A percentile compares a stretch with the other conserved stretches of the same genome.
phyloP scores from a whole-genome alignment of 495 filamentous ascomycete genomes.

The Glutinoglossum americanum region DNA sequence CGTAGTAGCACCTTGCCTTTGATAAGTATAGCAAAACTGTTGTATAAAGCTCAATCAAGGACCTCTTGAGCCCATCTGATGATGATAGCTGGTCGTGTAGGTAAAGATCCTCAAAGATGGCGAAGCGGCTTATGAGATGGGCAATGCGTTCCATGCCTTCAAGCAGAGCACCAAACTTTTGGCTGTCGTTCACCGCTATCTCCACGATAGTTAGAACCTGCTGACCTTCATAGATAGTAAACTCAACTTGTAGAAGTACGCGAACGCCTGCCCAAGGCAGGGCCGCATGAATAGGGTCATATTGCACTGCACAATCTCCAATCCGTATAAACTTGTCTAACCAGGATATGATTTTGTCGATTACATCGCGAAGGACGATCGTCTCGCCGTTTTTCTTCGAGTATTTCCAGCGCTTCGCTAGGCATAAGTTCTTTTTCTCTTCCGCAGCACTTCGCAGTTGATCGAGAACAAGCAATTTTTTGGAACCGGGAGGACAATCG shows the following conservation, averaged over 20 bases:
- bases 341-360: constrained; percentile 19
- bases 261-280: constrained; percentile 24
- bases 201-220: too few species aligned
- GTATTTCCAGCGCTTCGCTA: not conserved
- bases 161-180: constrained; percentile 9
- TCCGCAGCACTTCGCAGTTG: not conserved
- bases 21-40: not conserved
- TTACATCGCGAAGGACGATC: constrained; percentile 16
- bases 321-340: constrained; percentile 19
- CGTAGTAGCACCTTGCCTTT: not conserved
- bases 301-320: constrained; percentile 18
- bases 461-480: not conserved
- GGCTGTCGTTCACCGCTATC: constrained; percentile 10
- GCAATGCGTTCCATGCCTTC: constrained; percentile 13
- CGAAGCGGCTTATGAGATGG: constrained; percentile 11
- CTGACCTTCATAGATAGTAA: too few species aligned
- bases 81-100: not conserved
- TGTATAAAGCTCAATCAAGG: not conserved
- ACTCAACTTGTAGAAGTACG: constrained; percentile 21
- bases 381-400: constrained; percentile 10
- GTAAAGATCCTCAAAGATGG: constrained; percentile 14
- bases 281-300: constrained; percentile 21
- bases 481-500: not conserved
- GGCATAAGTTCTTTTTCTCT: not conserved
- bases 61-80: not conserved